Base-by-base conservation (phyloP, 2,329 filamentous ascomycete genomes). In the Apiospora hydei region DNA sequence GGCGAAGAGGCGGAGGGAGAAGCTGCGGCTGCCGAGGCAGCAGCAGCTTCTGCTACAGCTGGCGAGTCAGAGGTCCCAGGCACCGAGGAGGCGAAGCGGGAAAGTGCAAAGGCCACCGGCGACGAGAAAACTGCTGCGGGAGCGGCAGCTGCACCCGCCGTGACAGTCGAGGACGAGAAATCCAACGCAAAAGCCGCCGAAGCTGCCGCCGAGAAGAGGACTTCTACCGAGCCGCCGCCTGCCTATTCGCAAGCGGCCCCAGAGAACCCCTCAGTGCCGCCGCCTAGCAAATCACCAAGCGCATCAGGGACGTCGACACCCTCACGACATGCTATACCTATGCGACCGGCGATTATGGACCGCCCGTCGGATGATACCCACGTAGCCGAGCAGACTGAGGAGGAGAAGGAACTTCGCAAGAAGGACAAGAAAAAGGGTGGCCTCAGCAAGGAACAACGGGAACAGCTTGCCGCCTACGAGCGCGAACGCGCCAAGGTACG, bases 381-480 rank as follows among this genome's bases (percentile, higher is more conserved):
- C 78, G 88, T 90, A 57, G 88, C 89, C 41, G 91, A 89, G 44
- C 85, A 94, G 78, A 91, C 90, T 0, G 88, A 91, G 70, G 93
- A 95, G 70, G 91, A 96, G 80, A 93, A 94, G 78, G 91, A 93
- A 75, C 82, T 95, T 72, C 89, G 92, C 69, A 92, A 91, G 81
- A 94, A 94, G 85, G 81, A 81, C 82, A 96, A 97, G 88, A 97
- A 96, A 86, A 97, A 96, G 88, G 91, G 90, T 14, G 93, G 92
- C 0, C 84, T 99, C 72, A 91, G 90, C 73, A 97, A 96, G 84
- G 96, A 98, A 83, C 96, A 99, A 84, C 91, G 94, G 44, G 96
- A 98, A 78, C 94, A 98, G 80, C 88, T 99, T 44, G 91, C 92
- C 4, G 95, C 94, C 3, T 96, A 95, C 78, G 96, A 99, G 81